A percentile compares a stretch with the other conserved stretches of the same genome.
Conservation (phyloP, 129 eudicot genomes). For the Chrysanthemum makinoi region DNA sequence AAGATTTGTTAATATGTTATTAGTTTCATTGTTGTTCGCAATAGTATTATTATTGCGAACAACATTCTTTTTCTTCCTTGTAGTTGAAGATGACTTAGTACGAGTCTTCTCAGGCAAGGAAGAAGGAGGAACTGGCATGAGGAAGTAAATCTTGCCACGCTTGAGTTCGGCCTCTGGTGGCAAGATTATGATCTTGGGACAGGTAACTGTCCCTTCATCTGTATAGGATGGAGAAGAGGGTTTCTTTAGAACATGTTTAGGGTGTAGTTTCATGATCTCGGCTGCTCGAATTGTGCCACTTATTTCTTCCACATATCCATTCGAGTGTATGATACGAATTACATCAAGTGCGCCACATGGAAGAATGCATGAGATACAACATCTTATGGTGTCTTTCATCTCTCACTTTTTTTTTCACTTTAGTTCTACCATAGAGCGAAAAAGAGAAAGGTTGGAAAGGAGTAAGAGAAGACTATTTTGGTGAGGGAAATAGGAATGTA, state of each 20-base stretch:
- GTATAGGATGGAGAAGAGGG: conserved; percentile 53
- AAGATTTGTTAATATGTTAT: conserved; percentile 25
- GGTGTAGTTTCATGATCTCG: conserved; percentile 70
- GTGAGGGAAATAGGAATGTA: conserved; percentile 22
- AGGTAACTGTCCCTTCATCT: conserved; percentile 32
- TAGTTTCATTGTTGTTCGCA: conserved; percentile 15
- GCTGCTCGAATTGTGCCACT: conserved; percentile 62
- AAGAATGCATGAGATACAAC: conserved; percentile 95
- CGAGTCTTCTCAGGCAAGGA: conserved; percentile 39
- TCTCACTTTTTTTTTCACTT: conserved; percentile 17
- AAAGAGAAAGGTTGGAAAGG: conserved; percentile 24
- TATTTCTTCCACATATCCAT: conserved; percentile 82
- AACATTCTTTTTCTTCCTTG: conserved; percentile 37
- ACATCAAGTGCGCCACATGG: conserved; percentile 95
- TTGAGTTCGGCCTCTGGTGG: conserved; percentile 88
- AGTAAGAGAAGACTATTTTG: conserved; percentile 25
- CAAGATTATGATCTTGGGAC: conserved; percentile 65
- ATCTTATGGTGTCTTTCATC: conserved; percentile 73
- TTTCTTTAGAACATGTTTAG: conserved; percentile 77
- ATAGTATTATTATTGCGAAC: conserved; percentile 7
- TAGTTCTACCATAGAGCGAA: conserved; percentile 33
- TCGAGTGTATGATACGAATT: conserved; percentile 78
- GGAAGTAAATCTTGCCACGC: conserved; percentile 90
- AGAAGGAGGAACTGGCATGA: conserved; percentile 68
- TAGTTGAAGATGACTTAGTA: conserved; percentile 30